A percentile compares a stretch with the other conserved stretches of the same genome.
Conservation (phyloP, 1,284 basidiomycete genomes). For the Heterobasidion parviporum region DNA sequence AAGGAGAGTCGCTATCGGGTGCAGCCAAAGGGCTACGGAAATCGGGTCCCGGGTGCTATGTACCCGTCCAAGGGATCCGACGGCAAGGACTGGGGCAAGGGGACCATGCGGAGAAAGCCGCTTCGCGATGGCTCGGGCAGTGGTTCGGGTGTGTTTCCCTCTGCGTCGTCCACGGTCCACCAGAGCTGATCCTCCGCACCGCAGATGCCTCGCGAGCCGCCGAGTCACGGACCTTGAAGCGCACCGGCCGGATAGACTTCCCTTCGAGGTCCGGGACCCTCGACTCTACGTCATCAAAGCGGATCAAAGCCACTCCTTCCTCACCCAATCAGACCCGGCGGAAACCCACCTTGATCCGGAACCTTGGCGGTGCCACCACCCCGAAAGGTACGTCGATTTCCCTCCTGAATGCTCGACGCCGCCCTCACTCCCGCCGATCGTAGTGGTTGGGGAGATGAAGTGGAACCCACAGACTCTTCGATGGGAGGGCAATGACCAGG, state of each 20-base stretch:
- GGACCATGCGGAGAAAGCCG: conserved; percentile 44
- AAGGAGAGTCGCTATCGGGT: conserved; percentile 67
- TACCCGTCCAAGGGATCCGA: conserved; percentile 27
- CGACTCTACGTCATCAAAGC: conserved; percentile 34
- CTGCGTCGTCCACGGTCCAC: not conserved
- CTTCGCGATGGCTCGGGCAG: conserved; percentile 24
- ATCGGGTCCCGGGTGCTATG: conserved; percentile 48
- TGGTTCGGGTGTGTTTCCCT: conserved; percentile 31
- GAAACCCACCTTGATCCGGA: conserved; percentile 83
- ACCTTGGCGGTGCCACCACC: conserved; percentile 62
- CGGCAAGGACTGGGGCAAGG: conserved; percentile 31
- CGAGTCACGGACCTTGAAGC: conserved; percentile 24
- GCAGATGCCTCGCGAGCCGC: too few relatives aligned
- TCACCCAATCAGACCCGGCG: conserved; percentile 44
- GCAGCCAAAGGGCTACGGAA: conserved; percentile 57
- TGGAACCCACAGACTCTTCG: conserved; percentile 87
- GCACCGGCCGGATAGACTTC: conserved; percentile 29
- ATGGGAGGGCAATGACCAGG: conserved; percentile 96
- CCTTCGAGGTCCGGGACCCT: conserved; percentile 17
- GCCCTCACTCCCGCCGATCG: conserved; percentile 7
- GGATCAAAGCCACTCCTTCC: conserved; percentile 38
- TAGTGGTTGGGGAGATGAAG: conserved; percentile 91
- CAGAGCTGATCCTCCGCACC: conserved; percentile 6
- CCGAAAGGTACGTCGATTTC: conserved; percentile 61
- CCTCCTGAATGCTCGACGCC: not conserved